Conservation (phyloP, 768 basidiomycete species). For the Suillus alpinus region DNA sequence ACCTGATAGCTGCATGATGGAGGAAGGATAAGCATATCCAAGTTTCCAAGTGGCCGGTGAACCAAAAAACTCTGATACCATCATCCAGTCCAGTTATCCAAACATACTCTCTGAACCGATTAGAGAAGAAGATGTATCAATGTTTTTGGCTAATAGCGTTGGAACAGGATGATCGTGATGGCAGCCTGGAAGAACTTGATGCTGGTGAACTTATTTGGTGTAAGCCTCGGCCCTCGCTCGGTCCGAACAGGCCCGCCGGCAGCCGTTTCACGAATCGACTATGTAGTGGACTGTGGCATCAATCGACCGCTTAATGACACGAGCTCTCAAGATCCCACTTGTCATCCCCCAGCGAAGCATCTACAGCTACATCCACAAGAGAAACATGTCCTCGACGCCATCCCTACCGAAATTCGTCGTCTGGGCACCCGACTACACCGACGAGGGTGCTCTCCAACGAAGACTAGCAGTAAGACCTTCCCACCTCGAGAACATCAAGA, state of each 20-base stretch:
- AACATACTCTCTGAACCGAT: background rate
- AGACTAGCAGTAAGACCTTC: constrained; percentile 49
- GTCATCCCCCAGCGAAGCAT: background rate
- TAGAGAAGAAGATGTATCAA: background rate
- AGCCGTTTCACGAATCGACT: background rate
- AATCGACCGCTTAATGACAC: background rate
- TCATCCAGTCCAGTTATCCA: background rate
- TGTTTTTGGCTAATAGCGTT: background rate
- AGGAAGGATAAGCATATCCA: background rate
- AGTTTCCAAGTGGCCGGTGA: background rate
- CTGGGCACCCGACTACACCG: constrained; percentile 65
- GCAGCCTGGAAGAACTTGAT: background rate
- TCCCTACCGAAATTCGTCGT: constrained; percentile 44
- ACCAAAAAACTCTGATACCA: background rate
- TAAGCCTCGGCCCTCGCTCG: background rate
- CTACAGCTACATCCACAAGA: background rate
- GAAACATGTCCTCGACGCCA: constrained; percentile 17
- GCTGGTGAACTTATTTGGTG: too few species aligned
- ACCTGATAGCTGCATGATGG: background rate
- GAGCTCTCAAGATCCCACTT: background rate
- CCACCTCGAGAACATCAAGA: constrained; percentile 47
- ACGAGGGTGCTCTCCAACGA: constrained; percentile 49
- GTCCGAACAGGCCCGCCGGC: background rate
- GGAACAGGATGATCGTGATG: too few species aligned
- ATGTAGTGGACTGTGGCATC: too few species aligned